Conservation (phyloP, 495 filamentous ascomycete genomes). For the Lophiotrema nucula region DNA sequence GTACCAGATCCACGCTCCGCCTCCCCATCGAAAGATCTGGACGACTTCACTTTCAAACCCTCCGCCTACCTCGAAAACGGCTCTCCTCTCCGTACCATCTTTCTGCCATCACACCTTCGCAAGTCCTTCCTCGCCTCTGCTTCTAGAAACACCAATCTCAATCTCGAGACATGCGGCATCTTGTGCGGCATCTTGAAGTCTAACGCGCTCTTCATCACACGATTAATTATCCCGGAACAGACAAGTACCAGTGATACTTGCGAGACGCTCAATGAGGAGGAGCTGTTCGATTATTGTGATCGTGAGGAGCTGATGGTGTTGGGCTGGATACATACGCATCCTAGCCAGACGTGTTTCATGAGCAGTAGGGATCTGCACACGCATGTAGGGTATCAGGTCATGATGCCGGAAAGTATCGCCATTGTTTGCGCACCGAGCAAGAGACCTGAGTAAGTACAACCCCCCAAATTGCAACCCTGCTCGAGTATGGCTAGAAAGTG, state of each 20-base stretch:
- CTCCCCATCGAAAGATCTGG: constrained; percentile 37
- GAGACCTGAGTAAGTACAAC: constrained; percentile 64
- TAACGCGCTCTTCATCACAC: constrained; percentile 87
- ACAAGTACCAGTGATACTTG: constrained; percentile 87
- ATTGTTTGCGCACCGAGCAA: constrained; percentile 92
- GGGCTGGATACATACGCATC: constrained; percentile 98
- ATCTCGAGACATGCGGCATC: constrained; percentile 92
- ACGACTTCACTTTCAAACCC: constrained; percentile 71
- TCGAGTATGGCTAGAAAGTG: too few species aligned
- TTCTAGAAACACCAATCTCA: constrained; percentile 68
- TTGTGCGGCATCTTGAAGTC: constrained; percentile 87
- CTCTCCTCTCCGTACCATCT: constrained; percentile 78
- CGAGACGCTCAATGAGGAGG: constrained; percentile 81
- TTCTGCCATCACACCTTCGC: constrained; percentile 76
- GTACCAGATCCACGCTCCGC: constrained; percentile 5
- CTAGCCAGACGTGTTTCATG: constrained; percentile 96
- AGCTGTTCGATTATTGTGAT: constrained; percentile 83
- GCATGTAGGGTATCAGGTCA: constrained; percentile 86
- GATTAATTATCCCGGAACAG: constrained; percentile 88
- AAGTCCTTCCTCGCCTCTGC: constrained; percentile 69
- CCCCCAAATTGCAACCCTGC: too few species aligned
- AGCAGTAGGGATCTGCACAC: constrained; percentile 91
- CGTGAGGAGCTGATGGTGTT: constrained; percentile 81
- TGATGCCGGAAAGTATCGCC: constrained; percentile 92
- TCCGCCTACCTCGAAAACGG: constrained; percentile 87